phyloP scores from a whole-genome alignment of 2,329 filamentous ascomycete genomes.

The Fusarium temperatum region DNA sequence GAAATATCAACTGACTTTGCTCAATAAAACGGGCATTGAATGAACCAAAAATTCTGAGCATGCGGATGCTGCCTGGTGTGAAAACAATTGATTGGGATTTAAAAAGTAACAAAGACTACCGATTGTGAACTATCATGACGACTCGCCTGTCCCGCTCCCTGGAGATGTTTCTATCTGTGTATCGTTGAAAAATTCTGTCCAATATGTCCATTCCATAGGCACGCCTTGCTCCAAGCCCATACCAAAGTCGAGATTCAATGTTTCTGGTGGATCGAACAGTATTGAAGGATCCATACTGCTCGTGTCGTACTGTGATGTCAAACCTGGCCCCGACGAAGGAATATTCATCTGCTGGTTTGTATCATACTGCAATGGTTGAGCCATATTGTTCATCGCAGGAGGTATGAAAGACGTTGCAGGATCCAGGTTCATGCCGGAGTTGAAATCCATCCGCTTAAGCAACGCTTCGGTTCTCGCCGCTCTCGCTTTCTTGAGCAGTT shows the following conservation, averaged over 20 bases:
- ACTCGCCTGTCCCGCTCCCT: constrained; percentile 36
- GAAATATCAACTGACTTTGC: constrained; percentile 67
- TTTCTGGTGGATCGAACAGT: constrained; percentile 42
- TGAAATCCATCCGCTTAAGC: constrained; percentile 39
- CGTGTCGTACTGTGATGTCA: constrained; percentile 38
- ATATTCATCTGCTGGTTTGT: not conserved
- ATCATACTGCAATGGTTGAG: constrained; percentile 21
- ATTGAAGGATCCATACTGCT: constrained; percentile 44
- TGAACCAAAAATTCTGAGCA: constrained; percentile 51
- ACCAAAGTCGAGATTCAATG: constrained; percentile 39
- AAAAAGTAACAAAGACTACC: constrained; percentile 36
- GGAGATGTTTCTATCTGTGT: constrained; percentile 49
- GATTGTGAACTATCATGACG: constrained; percentile 32
- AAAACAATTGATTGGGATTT: constrained; percentile 45
- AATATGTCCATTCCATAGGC: constrained; percentile 48
- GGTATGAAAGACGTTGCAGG: constrained; percentile 2
- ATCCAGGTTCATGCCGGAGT: not conserved
- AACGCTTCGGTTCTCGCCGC: constrained; percentile 49
- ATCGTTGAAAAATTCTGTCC: constrained; percentile 57
- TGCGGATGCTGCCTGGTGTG: constrained; percentile 37
- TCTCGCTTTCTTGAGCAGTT: constrained; percentile 60
- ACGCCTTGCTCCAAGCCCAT: constrained; percentile 31
- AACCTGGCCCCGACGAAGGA: not conserved
- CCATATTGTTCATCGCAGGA: not conserved
- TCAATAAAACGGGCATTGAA: constrained; percentile 59